Evolutionary conservation across 2,329 filamentous ascomycete species (phyloP).

Genomic region (Colletotrichum sansevieriae): DNA sequence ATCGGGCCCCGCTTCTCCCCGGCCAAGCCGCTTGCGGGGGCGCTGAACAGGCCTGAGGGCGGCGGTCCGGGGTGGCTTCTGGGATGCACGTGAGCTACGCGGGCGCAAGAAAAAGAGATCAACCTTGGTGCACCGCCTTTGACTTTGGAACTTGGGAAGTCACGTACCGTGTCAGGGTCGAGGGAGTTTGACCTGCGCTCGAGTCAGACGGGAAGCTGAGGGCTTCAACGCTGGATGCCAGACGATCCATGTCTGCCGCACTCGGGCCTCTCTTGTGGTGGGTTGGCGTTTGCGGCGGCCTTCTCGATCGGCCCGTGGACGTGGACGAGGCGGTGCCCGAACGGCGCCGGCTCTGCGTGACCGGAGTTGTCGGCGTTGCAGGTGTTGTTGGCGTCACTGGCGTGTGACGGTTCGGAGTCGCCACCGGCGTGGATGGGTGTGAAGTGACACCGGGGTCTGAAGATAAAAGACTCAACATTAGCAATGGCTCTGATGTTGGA

Average conservation of each 20-base stretch:
- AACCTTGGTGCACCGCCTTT: not conserved
- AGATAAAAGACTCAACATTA: not conserved
- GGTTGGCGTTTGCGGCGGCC: not conserved
- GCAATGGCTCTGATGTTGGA: not conserved
- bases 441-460: not conserved
- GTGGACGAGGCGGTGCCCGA: not conserved
- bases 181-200: not conserved
- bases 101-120: conserved; percentile 3
- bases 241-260: not conserved
- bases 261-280: not conserved
- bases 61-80: conserved; percentile 2
- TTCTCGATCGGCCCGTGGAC: not conserved
- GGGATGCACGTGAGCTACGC: conserved; percentile 4
- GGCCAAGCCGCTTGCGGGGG: not conserved
- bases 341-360: not conserved
- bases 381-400: not conserved
- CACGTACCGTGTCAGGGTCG: conserved; percentile 1
- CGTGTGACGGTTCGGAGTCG: not conserved
- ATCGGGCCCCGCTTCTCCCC: not conserved
- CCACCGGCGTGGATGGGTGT: not conserved
- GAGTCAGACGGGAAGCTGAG: not conserved
- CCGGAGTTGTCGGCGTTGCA: not conserved
- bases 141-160: not conserved
- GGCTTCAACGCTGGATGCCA: not conserved
- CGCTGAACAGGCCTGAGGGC: conserved; percentile 5